Base-by-base conservation (phyloP, 2,329 filamentous ascomycete genomes). In the Microcyclosporella mali region DNA sequence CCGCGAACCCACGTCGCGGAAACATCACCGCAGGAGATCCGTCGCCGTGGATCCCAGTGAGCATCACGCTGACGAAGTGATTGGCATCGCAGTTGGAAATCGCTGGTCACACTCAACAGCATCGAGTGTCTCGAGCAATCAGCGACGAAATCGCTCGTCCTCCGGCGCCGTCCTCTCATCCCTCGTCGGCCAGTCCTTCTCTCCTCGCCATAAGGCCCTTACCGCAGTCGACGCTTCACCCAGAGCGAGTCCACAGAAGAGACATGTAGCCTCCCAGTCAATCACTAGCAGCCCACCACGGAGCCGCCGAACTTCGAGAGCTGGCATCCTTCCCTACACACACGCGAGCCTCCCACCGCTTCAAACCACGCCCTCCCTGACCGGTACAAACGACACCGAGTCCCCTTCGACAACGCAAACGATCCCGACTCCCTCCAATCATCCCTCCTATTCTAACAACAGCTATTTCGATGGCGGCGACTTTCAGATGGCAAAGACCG, bases 101-200 rank as follows among this genome's bases (percentile, higher is more conserved):
- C 72, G 75, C 50, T 78, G 75, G 75, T 78, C 76, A 28, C 74
- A 78, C 50, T 77, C 73, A 14, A 78, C 75, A 17, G 61, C 68
- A 21, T 74, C 72, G 35, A 75, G 71, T 59, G 66, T 64, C 35
- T 57, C 60, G 41, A 46, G 37, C 50, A 64, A 53, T 32, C 39
- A 44, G n/a, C 61, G 65, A 44, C 62, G 66, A 39, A 61, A 66
- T 45, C 64, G 62, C 55, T 59, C 64, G 49, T 64, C 56, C 56
- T 62, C 56, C 50, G 58, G 59, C 43, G 60, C 63, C 27, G 60
- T 62, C 29, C 56, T 66, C 39, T 51, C 60, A 42, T 64, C 62
- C 51, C 56, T 63, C 39, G 52, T 56, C 19, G 55, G 57, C 30
- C 60, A 63, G 38, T 60, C 60, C 25, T 50, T 64, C 60, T 47